phyloP scores from a whole-genome alignment of 2,329 filamentous ascomycete genomes.

The Nemania abortiva region DNA sequence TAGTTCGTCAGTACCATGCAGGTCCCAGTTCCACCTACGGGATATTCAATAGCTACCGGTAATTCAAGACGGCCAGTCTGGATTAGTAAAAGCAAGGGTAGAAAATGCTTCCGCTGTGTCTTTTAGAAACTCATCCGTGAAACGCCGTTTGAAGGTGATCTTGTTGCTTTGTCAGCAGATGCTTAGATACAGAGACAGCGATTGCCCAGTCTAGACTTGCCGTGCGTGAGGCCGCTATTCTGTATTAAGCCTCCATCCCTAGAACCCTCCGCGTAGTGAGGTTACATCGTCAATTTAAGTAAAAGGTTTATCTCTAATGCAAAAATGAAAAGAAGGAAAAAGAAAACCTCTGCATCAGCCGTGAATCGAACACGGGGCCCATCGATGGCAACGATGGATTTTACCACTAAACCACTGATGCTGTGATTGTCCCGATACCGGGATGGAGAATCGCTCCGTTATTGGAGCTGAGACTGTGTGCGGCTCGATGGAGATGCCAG shows the following conservation, averaged over 20 bases:
- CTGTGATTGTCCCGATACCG: slow-evolving; percentile 19
- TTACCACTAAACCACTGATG: slow-evolving; percentile 65
- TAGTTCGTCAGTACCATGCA: not conserved
- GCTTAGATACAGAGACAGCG: not conserved
- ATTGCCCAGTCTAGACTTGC: not conserved
- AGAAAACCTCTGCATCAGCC: slow-evolving; percentile 52
- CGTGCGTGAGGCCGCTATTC: not conserved
- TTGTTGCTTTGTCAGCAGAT: not conserved
- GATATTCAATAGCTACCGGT: too few species aligned
- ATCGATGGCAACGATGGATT: slow-evolving; percentile 67
- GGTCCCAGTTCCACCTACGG: not conserved
- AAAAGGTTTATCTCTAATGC: not conserved
- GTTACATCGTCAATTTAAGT: too few species aligned
- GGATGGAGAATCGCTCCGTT: not conserved
- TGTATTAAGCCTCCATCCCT: too few species aligned
- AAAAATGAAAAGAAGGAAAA: not conserved
- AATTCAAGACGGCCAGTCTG: too few species aligned
- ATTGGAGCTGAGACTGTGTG: not conserved
- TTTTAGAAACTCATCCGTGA: too few species aligned
- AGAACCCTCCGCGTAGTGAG: too few species aligned
- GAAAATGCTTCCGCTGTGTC: too few species aligned
- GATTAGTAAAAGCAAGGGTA: too few species aligned
- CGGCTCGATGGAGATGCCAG: not conserved
- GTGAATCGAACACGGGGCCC: slow-evolving; percentile 62
- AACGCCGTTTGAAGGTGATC: too few species aligned